phyloP scores from a whole-genome alignment of 305 asterid species.

The Lippia alba region DNA sequence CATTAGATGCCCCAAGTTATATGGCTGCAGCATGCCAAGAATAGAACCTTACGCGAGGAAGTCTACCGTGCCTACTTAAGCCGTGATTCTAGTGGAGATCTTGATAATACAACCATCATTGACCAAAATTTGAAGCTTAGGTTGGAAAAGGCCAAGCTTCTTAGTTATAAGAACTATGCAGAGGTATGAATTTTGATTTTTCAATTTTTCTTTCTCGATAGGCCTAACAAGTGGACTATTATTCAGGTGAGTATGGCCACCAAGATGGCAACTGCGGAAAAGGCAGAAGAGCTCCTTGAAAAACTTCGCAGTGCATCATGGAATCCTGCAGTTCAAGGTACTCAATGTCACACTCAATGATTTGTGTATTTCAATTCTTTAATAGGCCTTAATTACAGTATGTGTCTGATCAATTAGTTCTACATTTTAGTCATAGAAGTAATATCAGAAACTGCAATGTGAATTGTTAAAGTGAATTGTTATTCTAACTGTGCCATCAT shows the following conservation, averaged over 20 bases:
- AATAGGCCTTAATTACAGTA: slow-evolving; percentile 13
- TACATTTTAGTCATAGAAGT: slow-evolving; percentile 17
- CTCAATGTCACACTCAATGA: slow-evolving; percentile 23
- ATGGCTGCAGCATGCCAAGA: slow-evolving; percentile 92
- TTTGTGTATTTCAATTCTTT: background rate
- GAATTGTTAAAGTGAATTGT: slow-evolving; percentile 3
- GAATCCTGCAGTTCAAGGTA: slow-evolving; percentile 97
- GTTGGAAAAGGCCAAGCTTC: slow-evolving; percentile 94
- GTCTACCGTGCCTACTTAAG: slow-evolving; percentile 84
- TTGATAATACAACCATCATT: slow-evolving; percentile 83
- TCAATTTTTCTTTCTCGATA: slow-evolving; percentile 23
- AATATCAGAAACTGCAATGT: background rate
- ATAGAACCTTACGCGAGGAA: slow-evolving; percentile 91
- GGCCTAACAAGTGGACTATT: slow-evolving; percentile 35
- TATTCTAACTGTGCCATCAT: slow-evolving; percentile 17
- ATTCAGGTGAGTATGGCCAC: slow-evolving; percentile 93
- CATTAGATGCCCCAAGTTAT: slow-evolving; percentile 94
- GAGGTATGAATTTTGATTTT: slow-evolving; percentile 59
- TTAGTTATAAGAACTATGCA: slow-evolving; percentile 89
- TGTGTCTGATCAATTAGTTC: slow-evolving; percentile 25
- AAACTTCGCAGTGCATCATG: slow-evolving; percentile 90
- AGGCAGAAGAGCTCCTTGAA: slow-evolving; percentile 94
- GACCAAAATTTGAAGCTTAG: slow-evolving; percentile 90
- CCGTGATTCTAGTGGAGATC: slow-evolving; percentile 93
- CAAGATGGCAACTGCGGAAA: slow-evolving; percentile 93